Percentiles rank a stretch among this genome's conserved stretches.
phyloP scores from a whole-genome alignment of 306 rosid species.

The Quercus variabilis region DNA sequence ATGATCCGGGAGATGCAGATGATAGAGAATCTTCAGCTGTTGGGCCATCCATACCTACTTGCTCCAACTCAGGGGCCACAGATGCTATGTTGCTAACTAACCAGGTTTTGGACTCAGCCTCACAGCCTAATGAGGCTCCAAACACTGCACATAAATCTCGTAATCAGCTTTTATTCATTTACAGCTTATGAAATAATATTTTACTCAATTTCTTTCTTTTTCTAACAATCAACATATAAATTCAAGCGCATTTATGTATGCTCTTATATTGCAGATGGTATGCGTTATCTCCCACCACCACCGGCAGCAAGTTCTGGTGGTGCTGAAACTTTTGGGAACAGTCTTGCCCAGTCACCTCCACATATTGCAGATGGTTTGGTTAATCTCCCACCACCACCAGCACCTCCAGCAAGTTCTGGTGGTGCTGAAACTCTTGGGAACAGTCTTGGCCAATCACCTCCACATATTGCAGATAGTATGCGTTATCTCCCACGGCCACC shows the following conservation, averaged over 20 bases:
- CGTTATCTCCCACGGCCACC: not conserved
- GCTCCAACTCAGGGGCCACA: constrained; percentile 8
- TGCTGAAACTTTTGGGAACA: not conserved
- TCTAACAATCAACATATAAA: not conserved
- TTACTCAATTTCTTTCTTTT: not conserved
- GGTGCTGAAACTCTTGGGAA: too few species aligned
- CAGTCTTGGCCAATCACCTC: too few species aligned
- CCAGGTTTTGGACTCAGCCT: not conserved
- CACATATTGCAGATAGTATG: not conserved
- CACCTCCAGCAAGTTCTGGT: too few species aligned
- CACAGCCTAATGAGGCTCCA: not conserved
- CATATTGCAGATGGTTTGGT: not conserved
- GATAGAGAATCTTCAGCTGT: not conserved
- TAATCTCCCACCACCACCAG: too few species aligned
- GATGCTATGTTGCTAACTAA: not conserved
- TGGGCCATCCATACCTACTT: not conserved
- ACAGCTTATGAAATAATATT: not conserved
- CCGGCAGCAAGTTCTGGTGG: too few species aligned
- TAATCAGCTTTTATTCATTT: not conserved
- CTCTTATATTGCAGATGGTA: constrained; percentile 3
- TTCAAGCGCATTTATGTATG: not conserved
- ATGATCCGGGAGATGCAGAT: not conserved
- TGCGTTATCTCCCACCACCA: not conserved
- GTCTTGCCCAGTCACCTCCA: not conserved
- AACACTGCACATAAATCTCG: not conserved